phyloP scores from a whole-genome alignment of 257 asterid genomes.

The Nyctanthes arbortristis region DNA sequence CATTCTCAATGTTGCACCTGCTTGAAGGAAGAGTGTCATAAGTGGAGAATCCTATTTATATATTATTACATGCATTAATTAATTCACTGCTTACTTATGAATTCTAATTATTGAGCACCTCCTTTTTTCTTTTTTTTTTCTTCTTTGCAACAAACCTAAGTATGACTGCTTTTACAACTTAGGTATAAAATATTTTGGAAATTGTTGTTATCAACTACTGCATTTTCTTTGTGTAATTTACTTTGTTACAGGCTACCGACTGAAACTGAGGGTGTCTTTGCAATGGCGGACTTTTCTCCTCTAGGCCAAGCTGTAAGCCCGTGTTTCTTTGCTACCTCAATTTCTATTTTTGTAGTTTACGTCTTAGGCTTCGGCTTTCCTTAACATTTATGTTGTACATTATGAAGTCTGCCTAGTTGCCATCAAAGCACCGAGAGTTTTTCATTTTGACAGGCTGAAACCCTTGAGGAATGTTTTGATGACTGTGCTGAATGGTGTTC shows the following conservation, averaged over 20 bases:
- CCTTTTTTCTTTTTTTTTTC: not conserved
- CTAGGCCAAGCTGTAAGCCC: constrained; percentile 45
- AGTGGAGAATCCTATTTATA: too few relatives aligned
- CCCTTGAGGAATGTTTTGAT: constrained; percentile 35
- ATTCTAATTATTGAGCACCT: not conserved
- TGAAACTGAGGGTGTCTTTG: constrained; percentile 33
- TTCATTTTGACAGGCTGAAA: constrained; percentile 39
- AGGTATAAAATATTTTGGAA: not conserved
- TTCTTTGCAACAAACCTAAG: not conserved
- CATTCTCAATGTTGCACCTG: too few relatives aligned
- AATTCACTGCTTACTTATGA: not conserved
- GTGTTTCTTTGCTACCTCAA: constrained; percentile 8
- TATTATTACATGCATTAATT: too few relatives aligned
- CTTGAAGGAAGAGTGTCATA: too few relatives aligned
- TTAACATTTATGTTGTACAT: too few relatives aligned
- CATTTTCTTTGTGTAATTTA: not conserved
- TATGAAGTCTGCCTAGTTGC: too few relatives aligned
- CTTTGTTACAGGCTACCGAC: constrained; percentile 37
- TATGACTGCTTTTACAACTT: constrained; percentile 8
- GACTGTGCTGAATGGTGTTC: constrained; percentile 41
- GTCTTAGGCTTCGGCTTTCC: constrained; percentile 3
- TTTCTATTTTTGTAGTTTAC: not conserved
- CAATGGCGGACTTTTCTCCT: constrained; percentile 26
- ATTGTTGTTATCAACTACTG: constrained; percentile 4
- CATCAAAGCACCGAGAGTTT: constrained; percentile 11